A percentile compares a stretch with the other conserved stretches of the same genome.
These are phyloP conservation scores for Arabis hirsuta DNA, from an alignment of 345 rosid species.

Conservation along the genomic window DNA sequence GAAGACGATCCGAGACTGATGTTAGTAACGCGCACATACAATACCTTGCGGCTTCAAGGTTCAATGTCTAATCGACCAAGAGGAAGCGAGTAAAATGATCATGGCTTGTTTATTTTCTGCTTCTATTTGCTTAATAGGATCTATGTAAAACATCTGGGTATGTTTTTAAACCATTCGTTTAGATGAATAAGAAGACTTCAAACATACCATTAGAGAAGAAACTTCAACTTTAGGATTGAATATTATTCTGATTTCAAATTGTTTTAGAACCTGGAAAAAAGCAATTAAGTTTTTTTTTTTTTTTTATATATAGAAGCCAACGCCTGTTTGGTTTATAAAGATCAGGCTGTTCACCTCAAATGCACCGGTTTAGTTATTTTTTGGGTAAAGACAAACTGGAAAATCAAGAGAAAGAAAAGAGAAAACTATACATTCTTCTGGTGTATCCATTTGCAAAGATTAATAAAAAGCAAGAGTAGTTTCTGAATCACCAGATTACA, in stretches of 20 bases:
- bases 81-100: background rate
- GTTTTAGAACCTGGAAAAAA: background rate
- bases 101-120: constrained; percentile 17
- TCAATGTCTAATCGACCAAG: constrained; percentile 21
- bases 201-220: background rate
- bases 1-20: constrained; percentile 75
- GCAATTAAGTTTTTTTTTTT: constrained; percentile 1
- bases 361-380: constrained; percentile 32
- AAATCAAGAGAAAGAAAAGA: background rate
- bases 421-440: constrained; percentile 44
- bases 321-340: constrained; percentile 40
- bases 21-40: constrained; percentile 55
- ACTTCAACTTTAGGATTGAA: background rate
- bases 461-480: constrained; percentile 36
- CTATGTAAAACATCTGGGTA: constrained; percentile 24
- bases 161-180: constrained; percentile 19
- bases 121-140: constrained; percentile 14
- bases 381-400: background rate
- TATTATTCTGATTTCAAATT: constrained; percentile 17
- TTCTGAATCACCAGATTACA: constrained; percentile 44
- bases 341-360: constrained; percentile 32
- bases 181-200: constrained; percentile 29
- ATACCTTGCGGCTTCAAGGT: constrained; percentile 51
- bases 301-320: constrained; percentile 25
- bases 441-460: constrained; percentile 40